phyloP scores from a whole-genome alignment of 106 monocot genomes.

The Ottelia alismoides region DNA sequence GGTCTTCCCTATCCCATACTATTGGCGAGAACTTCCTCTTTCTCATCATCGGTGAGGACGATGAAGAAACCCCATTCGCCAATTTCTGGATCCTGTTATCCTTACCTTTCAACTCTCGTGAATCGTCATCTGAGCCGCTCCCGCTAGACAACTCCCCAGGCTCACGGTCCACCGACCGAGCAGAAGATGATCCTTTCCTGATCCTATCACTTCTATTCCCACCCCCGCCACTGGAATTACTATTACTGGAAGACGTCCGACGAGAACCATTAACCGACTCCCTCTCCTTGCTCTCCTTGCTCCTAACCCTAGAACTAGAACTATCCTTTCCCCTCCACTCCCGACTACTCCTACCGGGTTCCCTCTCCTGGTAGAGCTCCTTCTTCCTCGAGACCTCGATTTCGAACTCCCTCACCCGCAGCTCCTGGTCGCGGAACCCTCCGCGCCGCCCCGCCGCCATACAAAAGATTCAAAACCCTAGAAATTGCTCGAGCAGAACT shows the following conservation, averaged over 20 bases:
- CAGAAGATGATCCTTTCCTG: too few species aligned
- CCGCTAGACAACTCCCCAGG: too few species aligned
- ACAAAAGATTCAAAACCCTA: background rate
- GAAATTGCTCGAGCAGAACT: too few species aligned
- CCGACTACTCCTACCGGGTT: background rate
- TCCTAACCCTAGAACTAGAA: background rate
- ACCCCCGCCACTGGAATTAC: conserved; percentile 2
- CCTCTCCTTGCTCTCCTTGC: background rate
- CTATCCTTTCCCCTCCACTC: background rate
- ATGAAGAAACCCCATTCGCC: too few species aligned
- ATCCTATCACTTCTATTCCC: too few species aligned
- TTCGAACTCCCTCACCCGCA: background rate
- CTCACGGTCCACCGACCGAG: too few species aligned
- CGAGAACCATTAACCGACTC: background rate
- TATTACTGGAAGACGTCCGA: conserved; percentile 1
- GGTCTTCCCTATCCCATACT: too few species aligned
- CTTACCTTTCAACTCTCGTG: too few species aligned
- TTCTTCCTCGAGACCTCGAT: conserved; percentile 1
- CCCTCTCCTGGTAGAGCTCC: background rate
- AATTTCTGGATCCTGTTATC: too few species aligned
- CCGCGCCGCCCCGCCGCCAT: conserved; percentile 8
- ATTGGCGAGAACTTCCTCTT: too few species aligned
- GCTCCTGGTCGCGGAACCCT: background rate
- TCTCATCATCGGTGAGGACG: too few species aligned
- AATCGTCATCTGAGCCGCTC: too few species aligned